These are phyloP conservation scores for Fraxinus angustifolia DNA, from an alignment of 305 asterid genomes.

Conservation along the genomic window DNA sequence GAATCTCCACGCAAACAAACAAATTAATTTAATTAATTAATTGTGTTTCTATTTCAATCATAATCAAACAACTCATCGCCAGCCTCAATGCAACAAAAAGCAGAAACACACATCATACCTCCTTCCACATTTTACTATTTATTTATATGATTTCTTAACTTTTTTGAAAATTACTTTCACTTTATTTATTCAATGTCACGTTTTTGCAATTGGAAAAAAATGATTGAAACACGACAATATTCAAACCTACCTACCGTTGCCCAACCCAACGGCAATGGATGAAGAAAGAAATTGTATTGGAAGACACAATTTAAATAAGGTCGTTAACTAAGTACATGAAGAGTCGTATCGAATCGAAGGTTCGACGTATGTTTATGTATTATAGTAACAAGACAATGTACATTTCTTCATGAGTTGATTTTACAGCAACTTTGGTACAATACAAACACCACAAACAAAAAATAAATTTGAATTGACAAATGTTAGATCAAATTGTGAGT, in stretches of 20 bases:
- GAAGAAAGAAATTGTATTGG: background rate
- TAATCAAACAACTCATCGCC: slow-evolving; percentile 1
- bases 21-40: background rate
- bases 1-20: background rate
- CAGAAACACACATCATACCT: background rate
- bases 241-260: background rate
- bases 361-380: background rate
- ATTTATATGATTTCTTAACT: background rate
- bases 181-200: background rate
- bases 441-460: background rate
- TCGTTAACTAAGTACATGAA: background rate
- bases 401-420: background rate
- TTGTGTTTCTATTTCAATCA: background rate
- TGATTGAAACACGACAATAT: background rate
- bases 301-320: background rate
- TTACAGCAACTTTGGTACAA: background rate
- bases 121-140: background rate
- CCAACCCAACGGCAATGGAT: background rate
- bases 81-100: slow-evolving; percentile 4
- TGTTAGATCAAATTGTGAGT: background rate
- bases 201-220: background rate
- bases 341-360: background rate
- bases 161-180: background rate
- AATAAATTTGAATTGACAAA: background rate
- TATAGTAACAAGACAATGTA: background rate